These are phyloP conservation scores for Sanghuangporus sanghuang DNA, from an alignment of 1,284 basidiomycete species.

Conservation along the genomic window DNA sequence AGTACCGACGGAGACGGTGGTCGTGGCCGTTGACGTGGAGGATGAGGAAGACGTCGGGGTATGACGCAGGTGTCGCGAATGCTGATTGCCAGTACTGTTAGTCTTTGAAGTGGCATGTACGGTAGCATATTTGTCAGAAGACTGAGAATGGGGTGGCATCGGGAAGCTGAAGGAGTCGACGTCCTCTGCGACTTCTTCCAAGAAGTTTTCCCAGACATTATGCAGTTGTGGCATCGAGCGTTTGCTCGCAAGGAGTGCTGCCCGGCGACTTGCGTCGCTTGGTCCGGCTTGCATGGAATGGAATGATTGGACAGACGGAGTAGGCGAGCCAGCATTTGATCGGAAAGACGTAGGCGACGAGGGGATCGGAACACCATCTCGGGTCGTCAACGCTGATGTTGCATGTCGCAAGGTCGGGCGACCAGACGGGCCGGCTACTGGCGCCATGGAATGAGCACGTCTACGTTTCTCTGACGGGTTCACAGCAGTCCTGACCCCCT, in stretches of 20 bases:
- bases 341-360: not conserved
- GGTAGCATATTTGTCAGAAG: not conserved
- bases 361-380: not conserved
- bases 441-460: conserved; percentile 10
- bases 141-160: not conserved
- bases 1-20: not conserved
- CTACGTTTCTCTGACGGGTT: conserved; percentile 2
- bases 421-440: not conserved
- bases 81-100: not conserved
- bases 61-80: not conserved
- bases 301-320: not conserved
- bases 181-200: conserved; percentile 13
- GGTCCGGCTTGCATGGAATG: not conserved
- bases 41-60: conserved; percentile 8
- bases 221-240: conserved; percentile 16
- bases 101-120: not conserved
- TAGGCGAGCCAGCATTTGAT: not conserved
- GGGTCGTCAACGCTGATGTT: conserved; percentile 11
- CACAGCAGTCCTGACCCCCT: conserved; percentile 5
- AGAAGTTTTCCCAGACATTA: conserved; percentile 15
- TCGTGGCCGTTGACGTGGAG: not conserved
- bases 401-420: conserved; percentile 8
- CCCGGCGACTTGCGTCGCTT: not conserved
- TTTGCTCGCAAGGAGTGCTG: conserved; percentile 6
- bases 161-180: not conserved